These are phyloP conservation scores for Globisporangium cystogenes DNA, from an alignment of 352 stramenopile species.

Conservation along the genomic window DNA sequence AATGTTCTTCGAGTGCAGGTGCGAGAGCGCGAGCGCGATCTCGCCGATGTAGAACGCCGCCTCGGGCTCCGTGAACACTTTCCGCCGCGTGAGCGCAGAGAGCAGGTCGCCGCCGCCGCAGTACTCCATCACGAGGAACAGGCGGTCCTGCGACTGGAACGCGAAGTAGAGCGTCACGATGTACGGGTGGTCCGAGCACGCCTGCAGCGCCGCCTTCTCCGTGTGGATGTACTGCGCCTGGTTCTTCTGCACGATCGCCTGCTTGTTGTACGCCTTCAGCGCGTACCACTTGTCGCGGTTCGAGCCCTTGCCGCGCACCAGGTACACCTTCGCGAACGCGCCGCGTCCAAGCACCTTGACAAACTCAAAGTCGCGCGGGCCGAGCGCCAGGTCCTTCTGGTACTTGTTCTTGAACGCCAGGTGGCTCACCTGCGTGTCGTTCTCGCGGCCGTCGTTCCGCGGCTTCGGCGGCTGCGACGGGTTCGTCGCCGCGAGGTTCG, in stretches of 20 bases:
- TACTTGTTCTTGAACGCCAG: slow-evolving; percentile 90
- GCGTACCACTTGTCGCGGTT: slow-evolving; percentile 87
- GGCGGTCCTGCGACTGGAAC: slow-evolving; percentile 78
- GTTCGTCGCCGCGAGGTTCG: slow-evolving; percentile 64
- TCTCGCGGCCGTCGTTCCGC: slow-evolving; percentile 47
- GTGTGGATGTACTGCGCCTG: slow-evolving; percentile 86
- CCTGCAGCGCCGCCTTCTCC: slow-evolving; percentile 76
- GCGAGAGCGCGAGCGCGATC: slow-evolving; percentile 72
- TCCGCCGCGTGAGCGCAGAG: slow-evolving; percentile 67
- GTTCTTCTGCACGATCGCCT: slow-evolving; percentile 87
- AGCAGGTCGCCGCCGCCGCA: slow-evolving; percentile 76
- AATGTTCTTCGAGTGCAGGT: slow-evolving; percentile 86
- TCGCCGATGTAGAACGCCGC: slow-evolving; percentile 85
- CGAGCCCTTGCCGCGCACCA: slow-evolving; percentile 77
- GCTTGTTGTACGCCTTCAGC: slow-evolving; percentile 87
- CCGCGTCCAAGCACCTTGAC: slow-evolving; percentile 80
- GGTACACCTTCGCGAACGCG: slow-evolving; percentile 82
- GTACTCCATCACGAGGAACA: slow-evolving; percentile 88
- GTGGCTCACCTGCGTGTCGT: slow-evolving; percentile 73
- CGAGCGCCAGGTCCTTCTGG: slow-evolving; percentile 75
- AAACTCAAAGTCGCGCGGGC: slow-evolving; percentile 83
- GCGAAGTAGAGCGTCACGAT: slow-evolving; percentile 83
- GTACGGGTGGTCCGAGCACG: slow-evolving; percentile 82
- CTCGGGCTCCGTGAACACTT: slow-evolving; percentile 74
- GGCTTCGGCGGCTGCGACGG: slow-evolving; percentile 57